Base-by-base conservation (phyloP, 106 monocot species). In the Apostasia ramifera region DNA sequence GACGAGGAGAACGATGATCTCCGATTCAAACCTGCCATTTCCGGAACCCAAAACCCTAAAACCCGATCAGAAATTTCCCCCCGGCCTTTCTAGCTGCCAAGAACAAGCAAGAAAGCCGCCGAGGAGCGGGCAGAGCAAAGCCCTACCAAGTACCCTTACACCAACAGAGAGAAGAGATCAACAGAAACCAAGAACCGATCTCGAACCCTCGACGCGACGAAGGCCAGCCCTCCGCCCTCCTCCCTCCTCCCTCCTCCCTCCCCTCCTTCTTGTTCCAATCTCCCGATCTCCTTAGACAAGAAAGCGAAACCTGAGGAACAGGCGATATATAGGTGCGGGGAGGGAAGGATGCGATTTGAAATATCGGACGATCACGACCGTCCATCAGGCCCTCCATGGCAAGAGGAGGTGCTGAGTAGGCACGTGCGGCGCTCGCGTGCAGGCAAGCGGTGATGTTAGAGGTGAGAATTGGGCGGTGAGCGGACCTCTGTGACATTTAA, bases 1-100 rank as follows among this genome's bases (percentile, higher is more conserved):
- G 79, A 68, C 0, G 79, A 57, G 3, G 47, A 45, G 26, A 48
- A 7, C 38, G 59, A 52, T 59, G 72, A 73, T 1, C 77, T 56
- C 11, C 73, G 71, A 54, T 43, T 73, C 45, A 40, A 40, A 6
- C 60, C 62, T 50, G 79, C 63, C 76, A 77, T 64, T 54, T 38
- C 61, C 37, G 8, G 26, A 65, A 12, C 55, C 69, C 43, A 38
- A 50, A 76, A 44, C 44, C 61, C 60, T 39, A 50, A 68, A 6
- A 6, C 5, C 10, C 46, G 26, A 26, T 26, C 26, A 26, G 26
- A 26, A 26, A 26, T 26, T 26, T 7, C 48, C 26, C 42, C 5
- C 26, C 48, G 37, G 48, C 6, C 65, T 37, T 65, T 65, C 47
- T 26, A 47, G 26, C 65, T 47, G 42, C 48, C 65, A 65, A 65